These are phyloP conservation scores for Purpureocillium lavendulum DNA, from an alignment of 2,329 filamentous ascomycete species.

Conservation along the genomic window DNA sequence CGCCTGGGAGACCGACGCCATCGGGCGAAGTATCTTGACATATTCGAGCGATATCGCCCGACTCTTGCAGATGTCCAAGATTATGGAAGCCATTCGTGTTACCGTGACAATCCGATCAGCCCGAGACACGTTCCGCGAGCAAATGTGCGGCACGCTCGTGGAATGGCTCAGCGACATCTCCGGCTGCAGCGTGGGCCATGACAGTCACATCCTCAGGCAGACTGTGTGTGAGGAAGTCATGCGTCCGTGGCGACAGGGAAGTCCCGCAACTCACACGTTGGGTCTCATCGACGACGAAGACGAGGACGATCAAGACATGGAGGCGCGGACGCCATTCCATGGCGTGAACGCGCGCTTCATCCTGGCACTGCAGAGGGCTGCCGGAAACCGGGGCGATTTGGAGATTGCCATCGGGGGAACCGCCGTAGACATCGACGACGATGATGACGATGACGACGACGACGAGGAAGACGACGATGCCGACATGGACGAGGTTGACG, in stretches of 20 bases:
- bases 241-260: slow-evolving; percentile 79
- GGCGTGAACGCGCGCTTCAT: slow-evolving; percentile 27
- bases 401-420: slow-evolving; percentile 19
- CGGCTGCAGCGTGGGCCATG: slow-evolving; percentile 74
- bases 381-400: slow-evolving; percentile 16
- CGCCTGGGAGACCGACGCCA: slow-evolving; percentile 81
- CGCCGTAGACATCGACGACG: slow-evolving; percentile 21
- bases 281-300: slow-evolving; percentile 35
- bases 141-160: slow-evolving; percentile 97
- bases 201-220: slow-evolving; percentile 69
- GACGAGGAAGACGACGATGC: slow-evolving; percentile 32
- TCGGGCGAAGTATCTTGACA: slow-evolving; percentile 78
- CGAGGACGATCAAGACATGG: slow-evolving; percentile 39
- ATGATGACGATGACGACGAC: slow-evolving; percentile 28
- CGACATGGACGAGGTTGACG: slow-evolving; percentile 32
- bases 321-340: slow-evolving; percentile 20
- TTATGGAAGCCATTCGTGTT: slow-evolving; percentile 91
- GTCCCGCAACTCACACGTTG: slow-evolving; percentile 64
- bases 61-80: slow-evolving; percentile 69
- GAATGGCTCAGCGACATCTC: slow-evolving; percentile 94
- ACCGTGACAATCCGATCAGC: slow-evolving; percentile 92
- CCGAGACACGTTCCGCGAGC: slow-evolving; percentile 90
- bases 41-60: slow-evolving; percentile 64
- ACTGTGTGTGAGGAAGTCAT: slow-evolving; percentile 89
- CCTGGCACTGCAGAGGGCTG: slow-evolving; percentile 25